Base-by-base conservation (phyloP, 148 eudicot species). In the Camellia granthamiana region DNA sequence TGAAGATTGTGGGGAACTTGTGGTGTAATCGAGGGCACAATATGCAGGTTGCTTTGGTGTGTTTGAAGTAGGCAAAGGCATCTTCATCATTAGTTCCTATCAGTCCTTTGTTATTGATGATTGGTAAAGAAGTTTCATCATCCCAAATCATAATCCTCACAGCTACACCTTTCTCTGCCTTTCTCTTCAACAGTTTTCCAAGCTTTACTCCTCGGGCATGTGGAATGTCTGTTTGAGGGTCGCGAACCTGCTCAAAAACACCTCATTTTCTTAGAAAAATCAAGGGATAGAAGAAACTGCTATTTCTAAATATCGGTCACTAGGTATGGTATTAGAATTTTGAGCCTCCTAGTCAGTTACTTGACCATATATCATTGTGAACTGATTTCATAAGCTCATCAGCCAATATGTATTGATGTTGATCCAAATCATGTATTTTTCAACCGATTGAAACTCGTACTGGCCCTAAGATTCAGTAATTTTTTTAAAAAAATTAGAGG, bases 131-230 rank as follows among this genome's bases (percentile, higher is more conserved):
- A 60, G 94, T 92, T 82, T 92, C 93, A 42, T 95, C 97, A 76
- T 96, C 83, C 97, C 97, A 92, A 10, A 92, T 87, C 91, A 96
- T 84, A 55, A 90, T 82, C 77, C 95, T 91, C 63, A 93, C 95
- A 42, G 94, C 94, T 6, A 93, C 99, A 21, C 93, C 97, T 90
- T 96, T 97, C 72, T 87, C 95, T 49, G 98, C 93, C 80, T 93
- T 93, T 56, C 86, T 86, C 79, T 86, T 93, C 76, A 92, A 78
- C 77, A 92, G 70, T n/a, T 92, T 91, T 6, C 98, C 93, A 1
- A 96, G 85, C 63, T 87, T 85, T 67, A 93, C 89, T 76, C 98
- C 97, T 75, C 65, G 72, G 54, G 95, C 97, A 14, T 85, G 97
- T 63, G 90, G 94, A 43, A 89, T 88, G 52, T 89, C 87, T 61